These are phyloP conservation scores for Porogramme epimiltina DNA, from an alignment of 1,284 basidiomycete species.

Conservation along the genomic window DNA sequence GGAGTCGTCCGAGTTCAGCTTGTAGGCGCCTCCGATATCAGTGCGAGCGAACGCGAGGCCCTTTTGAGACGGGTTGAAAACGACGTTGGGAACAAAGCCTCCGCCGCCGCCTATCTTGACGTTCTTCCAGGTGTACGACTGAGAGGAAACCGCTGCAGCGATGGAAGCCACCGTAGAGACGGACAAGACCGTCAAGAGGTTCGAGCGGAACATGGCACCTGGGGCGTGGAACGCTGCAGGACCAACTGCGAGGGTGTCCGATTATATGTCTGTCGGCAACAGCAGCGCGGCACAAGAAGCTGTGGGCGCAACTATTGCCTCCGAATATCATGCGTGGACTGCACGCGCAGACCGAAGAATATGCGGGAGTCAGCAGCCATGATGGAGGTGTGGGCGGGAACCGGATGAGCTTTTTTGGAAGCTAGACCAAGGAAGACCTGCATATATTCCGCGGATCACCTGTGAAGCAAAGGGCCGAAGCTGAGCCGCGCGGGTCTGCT, in stretches of 20 bases:
- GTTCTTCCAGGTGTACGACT: constrained; percentile 63
- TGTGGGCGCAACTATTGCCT: constrained; percentile 8
- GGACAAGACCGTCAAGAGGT: constrained; percentile 17
- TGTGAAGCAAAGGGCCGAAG: constrained; percentile 5
- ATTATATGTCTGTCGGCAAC: constrained; percentile 9
- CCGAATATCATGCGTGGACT: constrained; percentile 17
- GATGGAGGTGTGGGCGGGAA: constrained; percentile 6
- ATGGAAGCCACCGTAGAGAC: constrained; percentile 24
- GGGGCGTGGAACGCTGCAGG: constrained; percentile 5
- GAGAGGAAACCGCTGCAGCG: constrained; percentile 43
- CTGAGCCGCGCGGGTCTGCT: constrained; percentile 7
- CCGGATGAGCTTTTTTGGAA: constrained; percentile 8
- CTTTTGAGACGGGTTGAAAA: constrained; percentile 59
- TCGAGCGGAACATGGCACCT: constrained; percentile 14
- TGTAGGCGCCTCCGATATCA: constrained; percentile 70
- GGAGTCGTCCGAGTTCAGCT: constrained; percentile 58
- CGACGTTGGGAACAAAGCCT: constrained; percentile 55
- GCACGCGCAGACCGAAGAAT: constrained; percentile 15
- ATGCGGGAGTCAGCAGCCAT: constrained; percentile 12
- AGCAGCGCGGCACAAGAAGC: background rate
- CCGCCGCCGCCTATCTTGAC: constrained; percentile 59
- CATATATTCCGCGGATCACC: constrained; percentile 14
- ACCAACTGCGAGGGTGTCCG: background rate
- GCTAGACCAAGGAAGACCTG: background rate
- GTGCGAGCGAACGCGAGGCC: constrained; percentile 67